These are phyloP conservation scores for Ceratocystiopsis sp. DNA, from an alignment of 2,329 filamentous ascomycete genomes.

Conservation along the genomic window DNA sequence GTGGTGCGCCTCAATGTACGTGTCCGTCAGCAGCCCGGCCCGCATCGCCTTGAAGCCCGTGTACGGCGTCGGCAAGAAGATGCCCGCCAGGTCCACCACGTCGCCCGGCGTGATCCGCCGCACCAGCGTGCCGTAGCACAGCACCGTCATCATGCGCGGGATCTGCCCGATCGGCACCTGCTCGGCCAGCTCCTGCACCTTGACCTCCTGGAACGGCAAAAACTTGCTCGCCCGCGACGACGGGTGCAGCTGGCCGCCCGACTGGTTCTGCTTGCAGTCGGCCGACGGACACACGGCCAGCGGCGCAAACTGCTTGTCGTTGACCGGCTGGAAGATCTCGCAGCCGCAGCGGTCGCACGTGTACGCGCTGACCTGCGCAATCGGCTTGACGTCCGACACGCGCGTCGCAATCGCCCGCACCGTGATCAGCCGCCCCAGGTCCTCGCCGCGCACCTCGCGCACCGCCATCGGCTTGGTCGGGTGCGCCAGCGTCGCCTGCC, in stretches of 20 bases:
- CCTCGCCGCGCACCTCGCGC: conserved; percentile 78
- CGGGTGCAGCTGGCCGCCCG: conserved; percentile 82
- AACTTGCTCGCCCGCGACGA: conserved; percentile 97
- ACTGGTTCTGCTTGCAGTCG: conserved; percentile 81
- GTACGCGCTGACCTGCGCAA: conserved; percentile 95
- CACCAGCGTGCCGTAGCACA: conserved; percentile 76
- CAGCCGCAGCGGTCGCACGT: conserved; percentile 92
- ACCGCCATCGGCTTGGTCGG: conserved; percentile 60
- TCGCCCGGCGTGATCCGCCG: conserved; percentile 85
- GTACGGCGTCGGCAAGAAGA: conserved; percentile 93
- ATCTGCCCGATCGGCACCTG: conserved; percentile 98
- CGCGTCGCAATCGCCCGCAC: conserved; percentile 85
- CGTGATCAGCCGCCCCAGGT: conserved; percentile 85
- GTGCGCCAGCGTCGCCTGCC: conserved; percentile 52
- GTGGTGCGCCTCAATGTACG: conserved; percentile 87
- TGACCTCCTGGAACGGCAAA: conserved; percentile 92
- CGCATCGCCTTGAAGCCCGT: conserved; percentile 98
- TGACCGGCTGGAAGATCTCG: conserved; percentile 94
- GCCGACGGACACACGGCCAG: conserved; percentile 72
- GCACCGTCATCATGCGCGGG: conserved; percentile 72
- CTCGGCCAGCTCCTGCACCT: conserved; percentile 98
- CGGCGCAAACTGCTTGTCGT: conserved; percentile 77
- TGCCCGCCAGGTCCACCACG: conserved; percentile 81
- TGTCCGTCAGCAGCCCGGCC: conserved; percentile 90
- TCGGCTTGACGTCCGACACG: conserved; percentile 93